These are phyloP conservation scores for Trichophyton simii DNA, from an alignment of 2,329 filamentous ascomycete genomes.

Conservation along the genomic window DNA sequence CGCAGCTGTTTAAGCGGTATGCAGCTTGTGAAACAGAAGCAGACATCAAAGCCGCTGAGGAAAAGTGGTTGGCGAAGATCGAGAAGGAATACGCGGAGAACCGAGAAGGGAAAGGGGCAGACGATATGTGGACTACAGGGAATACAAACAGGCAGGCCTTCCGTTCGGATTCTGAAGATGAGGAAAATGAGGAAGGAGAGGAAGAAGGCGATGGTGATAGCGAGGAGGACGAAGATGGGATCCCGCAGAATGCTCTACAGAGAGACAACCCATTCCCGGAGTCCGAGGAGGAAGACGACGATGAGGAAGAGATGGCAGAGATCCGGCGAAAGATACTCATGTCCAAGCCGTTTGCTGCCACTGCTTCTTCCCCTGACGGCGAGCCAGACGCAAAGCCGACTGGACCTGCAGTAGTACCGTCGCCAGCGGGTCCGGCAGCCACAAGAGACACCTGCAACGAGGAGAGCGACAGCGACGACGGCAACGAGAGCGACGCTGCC, in stretches of 20 bases:
- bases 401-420: conserved; percentile 20
- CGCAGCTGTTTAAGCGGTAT: conserved; percentile 67
- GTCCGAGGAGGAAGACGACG: conserved; percentile 68
- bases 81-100: conserved; percentile 81
- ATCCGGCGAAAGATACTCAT: conserved; percentile 79
- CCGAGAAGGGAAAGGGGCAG: conserved; percentile 44
- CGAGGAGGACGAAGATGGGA: conserved; percentile 34
- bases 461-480: conserved; percentile 57
- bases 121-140: conserved; percentile 80
- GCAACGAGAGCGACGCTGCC: conserved; percentile 53
- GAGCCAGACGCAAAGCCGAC: conserved; percentile 29
- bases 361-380: conserved; percentile 19
- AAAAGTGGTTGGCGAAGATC: conserved; percentile 76
- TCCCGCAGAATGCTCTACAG: conserved; percentile 34
- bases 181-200: conserved; percentile 17
- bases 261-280: conserved; percentile 70
- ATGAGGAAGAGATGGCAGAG: conserved; percentile 87
- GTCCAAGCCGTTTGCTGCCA: conserved; percentile 62
- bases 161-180: conserved; percentile 34
- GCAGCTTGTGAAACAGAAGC: conserved; percentile 71
- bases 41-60: conserved; percentile 70
- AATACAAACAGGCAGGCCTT: conserved; percentile 62
- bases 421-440: conserved; percentile 48
- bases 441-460: conserved; percentile 53
- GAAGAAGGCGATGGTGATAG: not conserved